Percentiles rank a stretch among this genome's conserved stretches.
phyloP scores from a whole-genome alignment of 805 yeast genomes.

The Barnettozyma wickerhamii region DNA sequence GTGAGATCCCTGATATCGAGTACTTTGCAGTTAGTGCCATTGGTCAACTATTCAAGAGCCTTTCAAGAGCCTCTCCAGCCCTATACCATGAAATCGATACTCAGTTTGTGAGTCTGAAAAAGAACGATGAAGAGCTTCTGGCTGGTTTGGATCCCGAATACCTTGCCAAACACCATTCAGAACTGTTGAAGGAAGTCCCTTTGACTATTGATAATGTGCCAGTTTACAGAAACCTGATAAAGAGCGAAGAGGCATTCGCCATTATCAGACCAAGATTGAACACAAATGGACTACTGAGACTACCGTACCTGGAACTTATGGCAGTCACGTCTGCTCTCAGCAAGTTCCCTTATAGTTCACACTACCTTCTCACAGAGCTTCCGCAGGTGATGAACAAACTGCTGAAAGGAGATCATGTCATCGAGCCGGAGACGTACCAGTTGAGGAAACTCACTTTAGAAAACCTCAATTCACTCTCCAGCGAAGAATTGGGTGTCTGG shows the following conservation, averaged over 20 bases:
- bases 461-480: slow-evolving; percentile 11
- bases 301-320: slow-evolving; percentile 22
- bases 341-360: slow-evolving; percentile 9
- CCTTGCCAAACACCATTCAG: slow-evolving; percentile 11
- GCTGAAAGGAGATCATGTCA: slow-evolving; percentile 14
- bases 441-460: slow-evolving; percentile 19
- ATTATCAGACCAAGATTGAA: slow-evolving; percentile 10
- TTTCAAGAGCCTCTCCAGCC: slow-evolving; percentile 14
- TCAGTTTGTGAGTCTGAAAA: slow-evolving; percentile 7
- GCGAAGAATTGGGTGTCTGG: slow-evolving; percentile 20
- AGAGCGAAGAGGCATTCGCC: slow-evolving; percentile 6
- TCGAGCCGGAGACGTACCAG: slow-evolving; percentile 19
- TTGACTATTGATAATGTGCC: slow-evolving; percentile 12
- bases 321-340: slow-evolving; percentile 13
- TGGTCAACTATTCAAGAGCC: slow-evolving; percentile 12
- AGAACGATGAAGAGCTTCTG: slow-evolving; percentile 10
- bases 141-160: slow-evolving; percentile 17
- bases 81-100: slow-evolving; percentile 9
- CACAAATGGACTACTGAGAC: slow-evolving; percentile 9
- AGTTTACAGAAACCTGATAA: slow-evolving; percentile 14
- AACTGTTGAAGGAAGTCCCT: slow-evolving; percentile 9
- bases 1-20: slow-evolving; percentile 13
- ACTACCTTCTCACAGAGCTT: slow-evolving; percentile 13
- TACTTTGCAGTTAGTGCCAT: slow-evolving; percentile 15
- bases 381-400: slow-evolving; percentile 25